Base-by-base conservation (phyloP, 2,329 filamentous ascomycete species). In the Cryphonectria japonica region DNA sequence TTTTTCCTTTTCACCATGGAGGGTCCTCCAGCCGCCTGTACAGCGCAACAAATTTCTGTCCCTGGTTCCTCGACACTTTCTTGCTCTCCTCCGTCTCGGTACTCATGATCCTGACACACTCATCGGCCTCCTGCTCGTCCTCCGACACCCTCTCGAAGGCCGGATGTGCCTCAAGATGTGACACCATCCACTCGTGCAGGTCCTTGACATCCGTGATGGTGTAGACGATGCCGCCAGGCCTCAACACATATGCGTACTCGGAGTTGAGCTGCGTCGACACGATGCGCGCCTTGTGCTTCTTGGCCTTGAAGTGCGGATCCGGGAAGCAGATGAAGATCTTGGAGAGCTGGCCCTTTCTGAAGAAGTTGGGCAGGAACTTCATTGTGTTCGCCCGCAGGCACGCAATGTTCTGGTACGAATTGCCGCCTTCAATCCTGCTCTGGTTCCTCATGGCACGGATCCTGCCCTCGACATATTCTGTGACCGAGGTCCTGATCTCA, bases 361-460 rank as follows among this genome's bases (percentile, higher is more conserved):
- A 98, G 85, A 98, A 97, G 79, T 99, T 98, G 73, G 97, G 95
- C n/a, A 99, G 85, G 81, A 98, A 99, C 80, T 99, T 99, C 96
- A 99, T 99, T 6, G 94, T 93, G 83, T 99, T 99, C 75, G 93
- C 93, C 73, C 96, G 91, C 64, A 99, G 85, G 78, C 94, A 97
- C 46, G 92, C 91, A 68, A 95, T 91, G 80, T 99, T 99, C 78
- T 97, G 92, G 80, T 94, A 98, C 63, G 84, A 81, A 66, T 82
- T 80, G 39, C 79, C 78, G 7, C 84, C 83, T 7, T 83, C 78
- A 5, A 67, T 57, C 43, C 52, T 71, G 74, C 88, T 87, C 77
- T 95, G 91, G 16, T 85, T 83, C 4, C 96, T 90, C 26, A 98
- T 86, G 5, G 95, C 95, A 75, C 89, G 89, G 79, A 97, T 93